Evolutionary conservation across 768 basidiomycete genomes (phyloP).

Genomic region (Cubamyces sp.): DNA sequence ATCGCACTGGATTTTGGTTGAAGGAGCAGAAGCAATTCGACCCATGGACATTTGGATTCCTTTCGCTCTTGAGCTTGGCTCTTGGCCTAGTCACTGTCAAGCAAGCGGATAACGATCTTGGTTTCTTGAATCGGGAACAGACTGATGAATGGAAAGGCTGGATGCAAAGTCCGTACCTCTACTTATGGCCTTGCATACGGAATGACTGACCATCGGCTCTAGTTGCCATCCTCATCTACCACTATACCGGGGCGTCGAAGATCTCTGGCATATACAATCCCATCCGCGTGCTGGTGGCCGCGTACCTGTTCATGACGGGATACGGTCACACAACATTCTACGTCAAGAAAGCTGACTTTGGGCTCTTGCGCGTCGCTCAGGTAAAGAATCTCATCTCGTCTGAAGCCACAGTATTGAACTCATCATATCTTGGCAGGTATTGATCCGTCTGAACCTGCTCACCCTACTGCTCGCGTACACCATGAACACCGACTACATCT

Average conservation of each 20-base stretch:
- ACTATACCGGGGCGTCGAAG: conserved; percentile 89
- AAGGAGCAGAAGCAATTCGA: conserved; percentile 90
- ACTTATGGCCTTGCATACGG: neutral
- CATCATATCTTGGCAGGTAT: conserved; percentile 47
- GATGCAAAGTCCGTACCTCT: conserved; percentile 81
- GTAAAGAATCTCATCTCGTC: conserved; percentile 37
- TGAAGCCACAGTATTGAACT: conserved; percentile 12
- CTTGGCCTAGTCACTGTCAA: conserved; percentile 69
- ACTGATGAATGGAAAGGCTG: conserved; percentile 98
- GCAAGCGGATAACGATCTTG: conserved; percentile 78
- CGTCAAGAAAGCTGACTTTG: conserved; percentile 87
- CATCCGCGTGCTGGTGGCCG: conserved; percentile 84
- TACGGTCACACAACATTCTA: conserved; percentile 91
- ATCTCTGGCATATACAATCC: conserved; percentile 94
- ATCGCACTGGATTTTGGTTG: conserved; percentile 84
- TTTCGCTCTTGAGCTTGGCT: conserved; percentile 56
- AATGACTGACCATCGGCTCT: conserved; percentile 14
- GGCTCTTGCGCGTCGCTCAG: conserved; percentile 75
- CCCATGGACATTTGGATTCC: conserved; percentile 64
- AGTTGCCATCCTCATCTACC: conserved; percentile 93
- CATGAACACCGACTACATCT: conserved; percentile 92
- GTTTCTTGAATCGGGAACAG: conserved; percentile 89
- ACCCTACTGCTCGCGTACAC: conserved; percentile 83
- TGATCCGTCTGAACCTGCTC: conserved; percentile 83
- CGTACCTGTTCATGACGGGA: conserved; percentile 92